phyloP scores from a whole-genome alignment of 1,284 basidiomycete species.

The Fomes fomentarius region DNA sequence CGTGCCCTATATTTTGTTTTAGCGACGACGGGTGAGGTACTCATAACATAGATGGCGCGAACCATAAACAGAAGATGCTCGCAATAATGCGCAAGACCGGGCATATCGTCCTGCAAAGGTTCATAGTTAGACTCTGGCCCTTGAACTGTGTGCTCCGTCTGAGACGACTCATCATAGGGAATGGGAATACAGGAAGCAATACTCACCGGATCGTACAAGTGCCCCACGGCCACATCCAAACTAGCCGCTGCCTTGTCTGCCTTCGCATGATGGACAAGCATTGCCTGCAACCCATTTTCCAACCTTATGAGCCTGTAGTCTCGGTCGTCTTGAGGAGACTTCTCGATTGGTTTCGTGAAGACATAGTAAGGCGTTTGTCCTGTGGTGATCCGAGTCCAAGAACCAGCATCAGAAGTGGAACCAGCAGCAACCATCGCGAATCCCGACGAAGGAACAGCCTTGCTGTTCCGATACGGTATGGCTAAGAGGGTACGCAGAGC shows the following conservation, averaged over 20 bases:
- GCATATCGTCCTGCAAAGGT: constrained; percentile 71
- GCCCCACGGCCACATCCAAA: constrained; percentile 94
- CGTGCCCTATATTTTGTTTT: constrained; percentile 57
- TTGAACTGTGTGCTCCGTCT: not conserved
- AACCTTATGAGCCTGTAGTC: constrained; percentile 84
- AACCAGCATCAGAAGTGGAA: constrained; percentile 13
- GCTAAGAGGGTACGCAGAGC: not conserved
- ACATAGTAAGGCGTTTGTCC: constrained; percentile 36
- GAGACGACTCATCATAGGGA: not conserved
- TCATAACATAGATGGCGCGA: not conserved
- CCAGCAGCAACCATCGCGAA: constrained; percentile 20
- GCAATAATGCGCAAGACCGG: constrained; percentile 90
- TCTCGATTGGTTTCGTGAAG: constrained; percentile 71
- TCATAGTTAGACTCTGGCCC: not conserved
- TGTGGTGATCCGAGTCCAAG: constrained; percentile 27
- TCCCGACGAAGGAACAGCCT: constrained; percentile 7
- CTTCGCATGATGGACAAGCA: constrained; percentile 84
- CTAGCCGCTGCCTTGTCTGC: constrained; percentile 96
- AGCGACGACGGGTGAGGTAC: no score
- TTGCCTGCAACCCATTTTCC: constrained; percentile 86
- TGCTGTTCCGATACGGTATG: not conserved
- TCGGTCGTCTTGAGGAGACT: constrained; percentile 78
- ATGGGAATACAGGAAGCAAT: not conserved
- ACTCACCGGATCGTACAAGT: constrained; percentile 90
- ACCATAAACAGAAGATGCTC: constrained; percentile 98